Conservation (phyloP, 495 filamentous ascomycete genomes). For the Aspergillus kassunensis region DNA sequence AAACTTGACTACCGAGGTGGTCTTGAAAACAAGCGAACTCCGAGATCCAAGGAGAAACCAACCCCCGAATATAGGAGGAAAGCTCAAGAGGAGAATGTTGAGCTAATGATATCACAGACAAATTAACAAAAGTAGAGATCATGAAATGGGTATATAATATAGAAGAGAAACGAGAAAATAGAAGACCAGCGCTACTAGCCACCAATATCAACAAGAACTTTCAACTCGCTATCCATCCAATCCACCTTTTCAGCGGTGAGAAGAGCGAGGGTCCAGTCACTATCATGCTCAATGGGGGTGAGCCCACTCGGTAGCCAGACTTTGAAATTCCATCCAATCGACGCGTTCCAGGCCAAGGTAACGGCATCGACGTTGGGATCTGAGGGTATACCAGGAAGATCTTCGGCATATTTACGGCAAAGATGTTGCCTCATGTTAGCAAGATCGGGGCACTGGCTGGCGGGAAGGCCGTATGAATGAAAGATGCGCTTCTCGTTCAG, state of each 20-base stretch:
- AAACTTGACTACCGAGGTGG: no score
- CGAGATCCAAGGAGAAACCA: no score
- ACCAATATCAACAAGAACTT: conserved; percentile 40
- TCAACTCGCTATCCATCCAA: conserved; percentile 52
- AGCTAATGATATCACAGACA: no score
- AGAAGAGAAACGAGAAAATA: background rate
- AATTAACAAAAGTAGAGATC: background rate
- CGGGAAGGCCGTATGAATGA: conserved; percentile 35
- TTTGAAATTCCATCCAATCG: conserved; percentile 33
- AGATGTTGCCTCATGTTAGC: conserved; percentile 30
- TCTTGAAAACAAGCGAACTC: no score
- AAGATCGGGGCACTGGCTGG: conserved; percentile 33
- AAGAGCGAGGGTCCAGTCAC: conserved; percentile 44
- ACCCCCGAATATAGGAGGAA: no score
- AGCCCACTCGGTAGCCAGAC: conserved; percentile 43
- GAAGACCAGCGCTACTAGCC: background rate
- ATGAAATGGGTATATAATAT: background rate
- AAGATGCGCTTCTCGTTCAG: conserved; percentile 40
- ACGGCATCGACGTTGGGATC: conserved; percentile 15
- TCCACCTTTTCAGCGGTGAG: conserved; percentile 41
- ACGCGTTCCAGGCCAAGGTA: conserved; percentile 14
- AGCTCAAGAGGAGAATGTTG: no score
- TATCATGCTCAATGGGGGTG: conserved; percentile 32
- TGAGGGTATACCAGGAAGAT: conserved; percentile 26
- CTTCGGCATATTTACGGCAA: conserved; percentile 30